Evolutionary conservation across 768 basidiomycete genomes (phyloP), one percentile per base, ranked within the genome.

Genomic region (Punctularia strigosozonata): DNA sequence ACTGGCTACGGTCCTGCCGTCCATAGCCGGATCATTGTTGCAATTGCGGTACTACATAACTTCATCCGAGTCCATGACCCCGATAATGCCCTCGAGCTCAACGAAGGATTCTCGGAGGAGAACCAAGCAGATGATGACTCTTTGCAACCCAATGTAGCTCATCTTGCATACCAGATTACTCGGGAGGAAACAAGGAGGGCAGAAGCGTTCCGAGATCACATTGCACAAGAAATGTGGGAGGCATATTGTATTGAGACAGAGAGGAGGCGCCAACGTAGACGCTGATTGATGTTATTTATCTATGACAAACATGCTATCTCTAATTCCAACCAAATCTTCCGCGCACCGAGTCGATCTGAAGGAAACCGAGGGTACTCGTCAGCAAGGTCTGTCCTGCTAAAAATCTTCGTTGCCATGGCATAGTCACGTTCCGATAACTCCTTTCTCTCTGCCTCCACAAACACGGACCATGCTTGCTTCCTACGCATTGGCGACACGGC

Each of bases 1-100:
- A 44, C 40, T 3, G 47, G 49, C 25, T 45, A 48, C 6, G 26
- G 31, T 13, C 33, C 48, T 19, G 19, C 32, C 0, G 46, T 41
- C 8, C 57, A 57, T 24, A 42, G 50, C 0, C 14, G 36, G 6
- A 38, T 53, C 14, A 43, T 58, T n/a, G 38, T 22, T 10, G 50
- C 47, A 4, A 39, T 44, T 15, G 31, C 18, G 2, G 49, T 43
- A 0, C 25, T 57, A 0, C 53, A 52, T 44, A 54, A 54, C 32
- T 54, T 55, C 42, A 36, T 55, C 6, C 46, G 52, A 5, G 20
- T 49, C 12, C 44, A 53, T 33, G 40, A 46, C 13, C 46, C 44
- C 3, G 23, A 42, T 22, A 48, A 50, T 30, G 28, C 10, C 10
- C 10, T 10, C 28, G 15, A 15, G 10, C 28, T 10, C 10, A 15